Percentiles rank a stretch among this genome's conserved stretches.
phyloP scores from a whole-genome alignment of 2,329 filamentous ascomycete genomes.

The Botrytis medusae region DNA sequence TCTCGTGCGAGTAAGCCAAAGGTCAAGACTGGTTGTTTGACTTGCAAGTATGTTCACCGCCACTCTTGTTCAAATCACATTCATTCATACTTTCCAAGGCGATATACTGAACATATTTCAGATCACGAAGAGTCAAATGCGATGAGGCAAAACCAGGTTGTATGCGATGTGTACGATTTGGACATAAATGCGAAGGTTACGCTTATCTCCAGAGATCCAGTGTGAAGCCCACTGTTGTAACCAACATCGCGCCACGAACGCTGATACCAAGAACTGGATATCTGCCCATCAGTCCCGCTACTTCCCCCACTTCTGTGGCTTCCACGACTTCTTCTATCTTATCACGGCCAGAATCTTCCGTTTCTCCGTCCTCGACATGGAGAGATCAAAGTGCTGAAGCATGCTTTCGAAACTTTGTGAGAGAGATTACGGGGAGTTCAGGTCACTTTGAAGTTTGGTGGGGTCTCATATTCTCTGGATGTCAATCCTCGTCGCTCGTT shows the following conservation, averaged over 20 bases:
- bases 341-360: neutral
- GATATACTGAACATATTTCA: slow-evolving; percentile 21
- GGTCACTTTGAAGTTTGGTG: slow-evolving; percentile 14
- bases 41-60: slow-evolving; percentile 37
- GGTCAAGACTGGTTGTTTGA: slow-evolving; percentile 39
- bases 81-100: neutral
- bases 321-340: slow-evolving; percentile 12
- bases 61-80: neutral
- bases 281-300: slow-evolving; percentile 17
- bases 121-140: slow-evolving; percentile 40
- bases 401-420: slow-evolving; percentile 18
- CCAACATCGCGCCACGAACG: slow-evolving; percentile 10
- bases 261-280: slow-evolving; percentile 2
- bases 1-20: slow-evolving; percentile 38
- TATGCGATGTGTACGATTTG: slow-evolving; percentile 36
- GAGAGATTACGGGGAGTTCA: slow-evolving; percentile 13
- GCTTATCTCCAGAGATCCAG: slow-evolving; percentile 21
- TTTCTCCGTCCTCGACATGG: slow-evolving; percentile 1
- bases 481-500: slow-evolving; percentile 2
- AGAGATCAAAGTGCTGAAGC: neutral
- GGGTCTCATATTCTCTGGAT: slow-evolving; percentile 6
- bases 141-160: slow-evolving; percentile 39
- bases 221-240: neutral
- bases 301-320: slow-evolving; percentile 5
- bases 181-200: slow-evolving; percentile 40